Evolutionary conservation across 257 asterid genomes (phyloP).

Genomic region (Henckelia pumila): DNA sequence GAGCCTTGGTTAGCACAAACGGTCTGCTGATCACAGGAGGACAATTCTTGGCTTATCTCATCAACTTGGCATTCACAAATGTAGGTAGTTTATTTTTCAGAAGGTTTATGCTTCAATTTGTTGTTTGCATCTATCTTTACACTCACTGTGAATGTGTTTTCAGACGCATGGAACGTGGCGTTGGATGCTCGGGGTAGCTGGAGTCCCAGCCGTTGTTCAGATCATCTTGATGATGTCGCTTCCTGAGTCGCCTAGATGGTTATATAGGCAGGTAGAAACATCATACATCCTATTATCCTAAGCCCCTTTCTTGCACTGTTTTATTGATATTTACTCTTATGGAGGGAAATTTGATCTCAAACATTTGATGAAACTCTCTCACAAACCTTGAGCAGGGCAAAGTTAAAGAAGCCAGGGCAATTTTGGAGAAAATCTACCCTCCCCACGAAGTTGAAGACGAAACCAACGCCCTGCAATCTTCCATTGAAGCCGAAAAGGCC

Average conservation of each 20-base stretch:
- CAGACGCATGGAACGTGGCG: constrained; percentile 76
- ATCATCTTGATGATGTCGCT: constrained; percentile 68
- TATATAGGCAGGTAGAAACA: constrained; percentile 50
- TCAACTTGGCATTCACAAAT: constrained; percentile 70
- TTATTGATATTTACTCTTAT: not conserved
- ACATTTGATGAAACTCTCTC: not conserved
- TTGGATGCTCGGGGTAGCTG: constrained; percentile 93
- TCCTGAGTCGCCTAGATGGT: constrained; percentile 90
- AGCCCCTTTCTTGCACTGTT: not conserved
- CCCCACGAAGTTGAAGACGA: constrained; percentile 63
- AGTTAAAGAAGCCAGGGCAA: constrained; percentile 59
- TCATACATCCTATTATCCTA: too few relatives aligned
- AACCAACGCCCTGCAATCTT: constrained; percentile 52
- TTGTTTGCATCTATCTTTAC: not conserved
- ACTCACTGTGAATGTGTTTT: constrained; percentile 1
- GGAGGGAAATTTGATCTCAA: not conserved
- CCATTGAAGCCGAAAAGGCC: constrained; percentile 64
- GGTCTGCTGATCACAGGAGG: constrained; percentile 84
- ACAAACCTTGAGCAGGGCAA: constrained; percentile 39
- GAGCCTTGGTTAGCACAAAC: constrained; percentile 77
- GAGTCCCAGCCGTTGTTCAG: constrained; percentile 64
- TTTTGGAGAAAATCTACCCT: constrained; percentile 72
- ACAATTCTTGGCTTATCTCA: constrained; percentile 65
- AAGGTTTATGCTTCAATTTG: not conserved
- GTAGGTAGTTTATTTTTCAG: constrained; percentile 38